Evolutionary conservation across 768 basidiomycete species (phyloP), one percentile per base, ranked within the genome.

Genomic region (Leccinum disarticulatum): DNA sequence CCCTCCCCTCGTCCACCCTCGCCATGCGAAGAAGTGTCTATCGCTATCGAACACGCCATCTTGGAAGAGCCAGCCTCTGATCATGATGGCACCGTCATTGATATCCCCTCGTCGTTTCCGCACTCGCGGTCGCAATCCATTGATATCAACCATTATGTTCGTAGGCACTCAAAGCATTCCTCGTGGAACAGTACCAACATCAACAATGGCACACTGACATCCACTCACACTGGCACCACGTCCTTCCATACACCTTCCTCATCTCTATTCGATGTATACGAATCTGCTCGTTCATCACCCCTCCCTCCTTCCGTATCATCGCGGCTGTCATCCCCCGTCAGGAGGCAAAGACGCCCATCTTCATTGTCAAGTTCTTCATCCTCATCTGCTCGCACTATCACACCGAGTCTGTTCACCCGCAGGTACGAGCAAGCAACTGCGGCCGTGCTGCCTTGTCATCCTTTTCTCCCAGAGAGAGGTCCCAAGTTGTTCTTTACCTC

Each of bases 201-300:
- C 58, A 73, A 75, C 58, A 69, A 76, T 19, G 81, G 83, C 33
- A 88, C 87, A 2, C 71, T 86, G 61, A 78, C 81, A 38, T 86
- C 85, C 22, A 80, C 82, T 6, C 81, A 80, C 54, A 86, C 87
- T 0, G 80, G 80, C 2, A 68, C 84, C 3, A 84, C 87, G 1
- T 77, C 85, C 46, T 93, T 87, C 72, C 87, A 91, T 71, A 93
- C 91, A 0, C 90, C 91, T 7, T 83, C 87, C 0, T 92, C 91
- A 0, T 91, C 89, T n/a, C 61, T 90, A 47, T 87, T 84, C 63
- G 86, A 90, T 68, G 64, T 69, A 3, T 88, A 77, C 61, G 79
- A 83, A 19, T 84, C 86, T 7, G 87, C 88, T 3, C 80, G 82
- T 10, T 83, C 83, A 4, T 86, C 87, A 3, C 85, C 85, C 0